phyloP scores from a whole-genome alignment of 495 filamentous ascomycete genomes.

The Penicillium canariense region DNA sequence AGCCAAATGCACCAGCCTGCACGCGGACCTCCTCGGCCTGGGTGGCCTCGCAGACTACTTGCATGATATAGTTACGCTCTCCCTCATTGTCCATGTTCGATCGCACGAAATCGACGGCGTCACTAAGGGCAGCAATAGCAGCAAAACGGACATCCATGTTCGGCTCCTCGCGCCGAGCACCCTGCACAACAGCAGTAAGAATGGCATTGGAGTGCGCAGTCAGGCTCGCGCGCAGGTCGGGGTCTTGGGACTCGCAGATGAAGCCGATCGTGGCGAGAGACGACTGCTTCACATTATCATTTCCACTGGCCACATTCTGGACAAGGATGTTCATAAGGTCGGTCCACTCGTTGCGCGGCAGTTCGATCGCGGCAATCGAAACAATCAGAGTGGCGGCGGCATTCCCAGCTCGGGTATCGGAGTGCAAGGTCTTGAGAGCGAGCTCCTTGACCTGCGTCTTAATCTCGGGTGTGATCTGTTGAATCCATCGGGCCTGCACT shows the following conservation, averaged over 20 bases:
- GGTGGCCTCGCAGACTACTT: conserved; percentile 98
- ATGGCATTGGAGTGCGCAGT: conserved; percentile 92
- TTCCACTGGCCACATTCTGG: conserved; percentile 83
- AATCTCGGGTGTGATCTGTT: conserved; percentile 70
- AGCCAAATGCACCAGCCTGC: conserved; percentile 93
- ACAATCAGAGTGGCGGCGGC: conserved; percentile 93
- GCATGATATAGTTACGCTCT: conserved; percentile 99
- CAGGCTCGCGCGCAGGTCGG: conserved; percentile 77
- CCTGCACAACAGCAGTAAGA: conserved; percentile 94
- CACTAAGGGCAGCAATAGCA: conserved; percentile 88
- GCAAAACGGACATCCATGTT: conserved; percentile 87
- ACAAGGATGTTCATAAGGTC: conserved; percentile 88
- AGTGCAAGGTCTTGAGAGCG: conserved; percentile 77
- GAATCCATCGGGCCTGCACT: conserved; percentile 87
- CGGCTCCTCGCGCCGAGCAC: conserved; percentile 90
- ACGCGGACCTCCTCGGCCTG: conserved; percentile 85
- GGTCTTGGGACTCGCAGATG: conserved; percentile 93
- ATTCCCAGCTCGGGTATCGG: conserved; percentile 78
- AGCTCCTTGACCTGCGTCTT: conserved; percentile 86
- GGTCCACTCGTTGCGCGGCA: conserved; percentile 92
- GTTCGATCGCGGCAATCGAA: conserved; percentile 89
- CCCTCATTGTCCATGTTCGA: conserved; percentile 99
- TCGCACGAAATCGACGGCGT: conserved; percentile 96
- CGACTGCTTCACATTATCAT: conserved; percentile 84
- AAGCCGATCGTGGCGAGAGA: conserved; percentile 93